Base-by-base conservation (phyloP, 805 yeast genomes). In the Brettanomyces custersianus region DNA sequence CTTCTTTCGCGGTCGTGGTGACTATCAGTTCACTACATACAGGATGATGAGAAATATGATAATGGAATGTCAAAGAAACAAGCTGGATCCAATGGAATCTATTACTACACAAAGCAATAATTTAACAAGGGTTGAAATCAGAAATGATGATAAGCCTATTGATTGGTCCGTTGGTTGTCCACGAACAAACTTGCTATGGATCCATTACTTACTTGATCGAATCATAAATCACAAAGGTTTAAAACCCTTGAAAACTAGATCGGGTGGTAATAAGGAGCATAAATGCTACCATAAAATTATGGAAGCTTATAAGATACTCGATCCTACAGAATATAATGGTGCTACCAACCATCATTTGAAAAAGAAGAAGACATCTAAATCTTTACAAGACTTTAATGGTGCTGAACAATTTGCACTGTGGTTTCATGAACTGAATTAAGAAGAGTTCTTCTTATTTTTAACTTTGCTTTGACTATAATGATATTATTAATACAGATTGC, bases 1-100 rank as follows among this genome's bases (percentile, higher is more conserved):
- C 20, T 74, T 80, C 42, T 80, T 74, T 54, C 58, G 48, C 45
- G 80, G 80, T 13, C 64, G 67, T 22, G 77, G 79, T 5, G 80
- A 74, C 43, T 70, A 74, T 45, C 79, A 71, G 37, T 75, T 68
- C 48, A 82, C 77, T 30, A 65, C 77, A 16, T 79, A 79, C 49
- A 63, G 75, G 39, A 46, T 66, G 33, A 75, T 77, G 82, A 63
- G 77, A 36, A 57, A 50, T 22, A 51, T 47, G 35, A 29, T 45
- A 28, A 28, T 5, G 23, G 34, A 17, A 24, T n/a, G 8, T 28
- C 40, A n/a, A 3, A n/a, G 5, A 25, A 31, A 29, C 32, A 12
- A 18, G 19, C n/a, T n/a, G n/a, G 8, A 31, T 40, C 4, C 41
- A 33, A 15, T 17, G 6, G 20, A 34, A 13, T 24, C 17, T 24